phyloP scores from a whole-genome alignment of 2,329 filamentous ascomycete genomes.

The Claviceps cyperi region DNA sequence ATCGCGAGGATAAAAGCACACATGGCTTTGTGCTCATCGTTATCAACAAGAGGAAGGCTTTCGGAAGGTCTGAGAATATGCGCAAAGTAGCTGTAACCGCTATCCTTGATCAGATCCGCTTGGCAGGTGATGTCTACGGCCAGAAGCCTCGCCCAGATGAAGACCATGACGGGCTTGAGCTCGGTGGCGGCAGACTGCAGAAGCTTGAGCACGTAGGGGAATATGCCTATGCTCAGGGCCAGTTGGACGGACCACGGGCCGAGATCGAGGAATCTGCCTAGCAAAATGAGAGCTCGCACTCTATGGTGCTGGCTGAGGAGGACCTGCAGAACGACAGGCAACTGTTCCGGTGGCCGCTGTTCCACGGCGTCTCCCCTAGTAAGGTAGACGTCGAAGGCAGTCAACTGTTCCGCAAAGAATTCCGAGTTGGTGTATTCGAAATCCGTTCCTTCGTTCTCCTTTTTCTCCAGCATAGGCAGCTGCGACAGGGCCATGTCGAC shows the following conservation, averaged over 20 bases:
- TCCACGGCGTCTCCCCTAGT: constrained; percentile 65
- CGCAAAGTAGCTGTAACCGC: constrained; percentile 93
- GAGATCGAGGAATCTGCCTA: constrained; percentile 87
- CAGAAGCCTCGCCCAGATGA: constrained; percentile 94
- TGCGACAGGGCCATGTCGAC: constrained; percentile 91
- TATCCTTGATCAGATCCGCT: constrained; percentile 87
- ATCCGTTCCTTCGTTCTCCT: constrained; percentile 54
- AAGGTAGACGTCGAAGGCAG: constrained; percentile 92
- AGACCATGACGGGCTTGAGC: constrained; percentile 96
- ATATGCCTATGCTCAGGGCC: constrained; percentile 93
- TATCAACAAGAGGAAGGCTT: constrained; percentile 71
- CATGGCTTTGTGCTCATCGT: constrained; percentile 94
- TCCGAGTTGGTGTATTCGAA: constrained; percentile 91
- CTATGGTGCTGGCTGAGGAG: constrained; percentile 90
- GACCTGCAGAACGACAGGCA: constrained; percentile 92
- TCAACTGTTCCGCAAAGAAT: constrained; percentile 94
- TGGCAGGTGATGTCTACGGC: constrained; percentile 93
- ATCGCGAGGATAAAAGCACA: constrained; percentile 95
- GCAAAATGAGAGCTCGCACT: constrained; percentile 74
- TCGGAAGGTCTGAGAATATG: constrained; percentile 78
- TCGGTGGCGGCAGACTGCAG: constrained; percentile 90
- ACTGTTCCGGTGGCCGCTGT: constrained; percentile 79
- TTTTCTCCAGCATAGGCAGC: constrained; percentile 70
- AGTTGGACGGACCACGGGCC: constrained; percentile 98
- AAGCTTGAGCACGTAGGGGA: constrained; percentile 95